Evolutionary conservation across 2,329 filamentous ascomycete genomes (phyloP), one percentile per base, ranked within the genome.

Genomic region (Aspergillus oerlinghausenensis): DNA sequence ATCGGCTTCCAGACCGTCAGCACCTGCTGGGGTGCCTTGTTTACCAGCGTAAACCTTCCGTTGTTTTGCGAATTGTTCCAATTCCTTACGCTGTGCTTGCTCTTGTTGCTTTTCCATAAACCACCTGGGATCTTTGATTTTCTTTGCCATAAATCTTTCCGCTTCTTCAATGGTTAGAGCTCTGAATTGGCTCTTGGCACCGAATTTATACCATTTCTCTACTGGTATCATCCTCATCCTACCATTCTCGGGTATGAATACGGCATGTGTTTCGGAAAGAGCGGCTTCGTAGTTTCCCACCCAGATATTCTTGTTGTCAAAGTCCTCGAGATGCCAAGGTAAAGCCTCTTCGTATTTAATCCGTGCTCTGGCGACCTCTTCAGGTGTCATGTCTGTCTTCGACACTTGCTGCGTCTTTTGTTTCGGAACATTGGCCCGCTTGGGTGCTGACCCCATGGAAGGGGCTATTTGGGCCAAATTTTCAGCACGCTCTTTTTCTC

Each of bases 271-370:
- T 66, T 93, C 88, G 0, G 93, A 96, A 40, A 97, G 82, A 19
- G 92, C 90, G 26, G 89, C 88, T 66, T 97, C 89, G 65, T 97
- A 97, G 55, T 87, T 89, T 48, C 92, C 94, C 35, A 94, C 87
- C 91, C 92, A 97, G 2, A 90, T 89, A 66, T 96, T 93, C 73
- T 93, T 96, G 62, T 92, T 91, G 67, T 99, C 93, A 43, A 92
- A 95, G 72, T 99, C 94, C 71, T 99, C 94, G 38, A 99, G 75
- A 71, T 97, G 92, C 94, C 94, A 99, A 5, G 94, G 94, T 51
- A 97, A 79, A 3, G 93, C 91, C 73, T 99, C 94, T 71, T 97
- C 94, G 64, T 97, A 99, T 61, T 92, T 83, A 45, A 87, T 77
- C 57, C 84, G 79, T 45, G 82, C 79, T 51, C 78, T 78, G 57